Evolutionary conservation across 768 basidiomycete species (phyloP), one percentile per base, ranked within the genome.

Genomic region (Mycena indigotica): DNA sequence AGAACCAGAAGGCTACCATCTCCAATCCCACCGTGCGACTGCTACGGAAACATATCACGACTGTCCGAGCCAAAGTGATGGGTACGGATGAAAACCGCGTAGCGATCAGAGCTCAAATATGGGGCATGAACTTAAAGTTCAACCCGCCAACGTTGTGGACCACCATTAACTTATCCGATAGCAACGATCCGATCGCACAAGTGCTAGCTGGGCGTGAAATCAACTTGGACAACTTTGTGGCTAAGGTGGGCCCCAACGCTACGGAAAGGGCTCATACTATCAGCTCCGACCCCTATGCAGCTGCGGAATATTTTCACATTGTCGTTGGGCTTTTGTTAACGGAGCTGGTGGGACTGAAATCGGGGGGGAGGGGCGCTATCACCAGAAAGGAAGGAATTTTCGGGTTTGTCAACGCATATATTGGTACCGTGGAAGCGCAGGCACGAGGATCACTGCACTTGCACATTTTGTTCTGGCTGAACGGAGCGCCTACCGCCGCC

Each of bases 141-240:
- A 66, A 67, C 17, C 72, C 73, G 1, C 77, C 77, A 0, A 62
- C 50, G 1, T 25, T 81, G 0, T 82, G 80, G 80, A 58, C 76
- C 1, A 82, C 80, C 0, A 69, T 82, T 2, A 81, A 79, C 48
- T 76, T 75, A 0, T 48, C 61, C 0, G 76, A 82, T 55, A 61
- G 70, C 0, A 71, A 78, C 28, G 75, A 80, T 58, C 80, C 79
- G 0, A 67, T 82, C 21, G 76, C 73, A 0, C 79, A 81, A 52
- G 69, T 82, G 0, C 66, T 83, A 15, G 69, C 73, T 0, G 79
- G 82, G 0, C 70, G 69, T 26, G 62, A 77, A 0, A 80, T 84
- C 5, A 66, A 82, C 52, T 53, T 83, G 6, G 75, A 84, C 50
- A 1, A 58, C 0, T 80, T 82, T 48, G 3, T 57, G 1, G 26